Conservation (phyloP, 257 asterid species). For the Penstemon davidsonii region DNA sequence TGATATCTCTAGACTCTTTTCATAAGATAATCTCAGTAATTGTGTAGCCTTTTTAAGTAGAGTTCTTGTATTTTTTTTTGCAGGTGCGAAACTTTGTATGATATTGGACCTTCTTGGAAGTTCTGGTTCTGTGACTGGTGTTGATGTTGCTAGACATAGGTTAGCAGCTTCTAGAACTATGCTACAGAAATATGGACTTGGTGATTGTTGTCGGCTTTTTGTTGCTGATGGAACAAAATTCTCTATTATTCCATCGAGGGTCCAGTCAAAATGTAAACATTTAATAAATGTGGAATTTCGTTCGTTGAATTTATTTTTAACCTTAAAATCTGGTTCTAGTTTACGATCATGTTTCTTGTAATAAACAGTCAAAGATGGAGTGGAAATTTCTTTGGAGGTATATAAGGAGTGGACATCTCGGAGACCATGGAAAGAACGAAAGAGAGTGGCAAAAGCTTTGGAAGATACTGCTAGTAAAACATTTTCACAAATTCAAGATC, state of each 20-base stretch:
- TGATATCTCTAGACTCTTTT: constrained; percentile 10
- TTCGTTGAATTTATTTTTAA: neutral
- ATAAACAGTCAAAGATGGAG: constrained; percentile 32
- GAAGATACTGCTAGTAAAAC: constrained; percentile 40
- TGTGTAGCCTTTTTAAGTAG: neutral
- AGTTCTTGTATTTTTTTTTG: constrained; percentile 10
- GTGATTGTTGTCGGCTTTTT: constrained; percentile 81
- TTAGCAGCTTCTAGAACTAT: constrained; percentile 92
- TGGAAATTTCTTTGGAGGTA: constrained; percentile 35
- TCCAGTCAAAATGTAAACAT: constrained; percentile 38
- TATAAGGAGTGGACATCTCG: constrained; percentile 77
- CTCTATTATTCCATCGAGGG: constrained; percentile 62
- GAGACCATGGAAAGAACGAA: constrained; percentile 85
- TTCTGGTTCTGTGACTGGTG: constrained; percentile 89
- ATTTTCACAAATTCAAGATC: constrained; percentile 52
- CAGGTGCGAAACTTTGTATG: constrained; percentile 98
- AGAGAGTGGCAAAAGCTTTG: constrained; percentile 55
- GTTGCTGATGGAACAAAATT: constrained; percentile 93
- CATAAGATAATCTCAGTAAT: constrained; percentile 13
- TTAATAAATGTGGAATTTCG: constrained; percentile 36
- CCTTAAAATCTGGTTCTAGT: constrained; percentile 19
- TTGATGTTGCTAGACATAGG: constrained; percentile 84
- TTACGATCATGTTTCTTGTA: constrained; percentile 19
- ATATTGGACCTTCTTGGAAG: constrained; percentile 75
- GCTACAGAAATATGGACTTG: constrained; percentile 76